A percentile compares a stretch with the other conserved stretches of the same genome.
Evolutionary conservation across 371 early-diverging fungal genomes (phyloP).

Genomic region (Rhizopus microsporus): DNA sequence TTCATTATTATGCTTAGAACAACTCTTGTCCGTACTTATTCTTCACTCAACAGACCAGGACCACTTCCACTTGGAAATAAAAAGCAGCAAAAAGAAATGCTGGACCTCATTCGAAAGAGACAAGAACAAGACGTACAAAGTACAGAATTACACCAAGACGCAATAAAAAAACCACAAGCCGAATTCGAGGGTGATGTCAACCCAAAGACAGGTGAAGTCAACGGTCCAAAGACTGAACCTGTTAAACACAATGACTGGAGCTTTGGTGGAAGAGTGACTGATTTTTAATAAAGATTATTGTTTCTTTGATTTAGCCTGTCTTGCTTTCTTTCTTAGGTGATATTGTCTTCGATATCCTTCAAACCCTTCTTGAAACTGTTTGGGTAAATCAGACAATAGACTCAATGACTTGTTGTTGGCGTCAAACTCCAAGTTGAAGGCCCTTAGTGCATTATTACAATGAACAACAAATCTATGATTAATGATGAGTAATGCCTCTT

Average conservation of each 20-base stretch:
- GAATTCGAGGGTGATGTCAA: constrained; percentile 79
- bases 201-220: constrained; percentile 79
- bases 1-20: constrained; percentile 21
- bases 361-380: constrained; percentile 67
- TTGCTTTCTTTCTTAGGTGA: constrained; percentile 51
- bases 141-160: constrained; percentile 62
- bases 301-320: constrained; percentile 45
- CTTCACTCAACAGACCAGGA: constrained; percentile 55
- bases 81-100: constrained; percentile 74
- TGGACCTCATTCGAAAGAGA: constrained; percentile 62
- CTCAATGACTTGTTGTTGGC: constrained; percentile 53
- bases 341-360: constrained; percentile 61
- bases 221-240: constrained; percentile 85
- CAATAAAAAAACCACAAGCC: constrained; percentile 45
- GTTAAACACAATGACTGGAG: constrained; percentile 91
- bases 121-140: constrained; percentile 33
- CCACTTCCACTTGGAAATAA: constrained; percentile 78
- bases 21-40: constrained; percentile 28
- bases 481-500: neutral
- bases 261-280: constrained; percentile 79
- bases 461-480: constrained; percentile 62
- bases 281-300: constrained; percentile 58
- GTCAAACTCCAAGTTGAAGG: constrained; percentile 72
- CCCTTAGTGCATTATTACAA: constrained; percentile 64
- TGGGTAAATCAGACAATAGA: constrained; percentile 62